Evolutionary conservation across 2,329 filamentous ascomycete genomes (phyloP).

Genomic region (Fonsecaea nubica): DNA sequence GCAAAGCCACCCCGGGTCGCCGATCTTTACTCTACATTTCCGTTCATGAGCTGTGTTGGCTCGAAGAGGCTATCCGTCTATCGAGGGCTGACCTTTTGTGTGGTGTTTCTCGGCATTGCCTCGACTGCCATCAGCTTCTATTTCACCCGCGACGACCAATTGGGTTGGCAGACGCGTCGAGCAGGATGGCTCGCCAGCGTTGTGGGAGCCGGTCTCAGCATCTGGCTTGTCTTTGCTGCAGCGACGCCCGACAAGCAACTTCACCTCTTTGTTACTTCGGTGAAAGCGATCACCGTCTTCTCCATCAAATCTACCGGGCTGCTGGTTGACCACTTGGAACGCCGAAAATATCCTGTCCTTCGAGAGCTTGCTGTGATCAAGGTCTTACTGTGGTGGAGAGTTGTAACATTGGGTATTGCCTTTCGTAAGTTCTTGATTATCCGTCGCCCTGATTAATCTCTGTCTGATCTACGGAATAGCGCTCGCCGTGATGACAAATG

Average conservation of each 20-base stretch:
- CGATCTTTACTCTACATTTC: constrained; percentile 22
- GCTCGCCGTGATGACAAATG: constrained; percentile 19
- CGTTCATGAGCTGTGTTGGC: constrained; percentile 25
- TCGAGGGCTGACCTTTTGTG: constrained; percentile 21
- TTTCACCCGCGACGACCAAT: constrained; percentile 17
- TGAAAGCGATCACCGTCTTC: constrained; percentile 20
- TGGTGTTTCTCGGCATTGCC: constrained; percentile 15
- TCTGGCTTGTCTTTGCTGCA: constrained; percentile 27
- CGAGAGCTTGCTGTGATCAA: constrained; percentile 15
- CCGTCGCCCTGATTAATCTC: neutral
- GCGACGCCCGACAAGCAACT: constrained; percentile 21
- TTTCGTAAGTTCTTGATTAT: constrained; percentile 13
- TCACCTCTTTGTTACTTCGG: constrained; percentile 22
- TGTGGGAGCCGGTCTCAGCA: constrained; percentile 13
- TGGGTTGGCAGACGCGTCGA: constrained; percentile 22
- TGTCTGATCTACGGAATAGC: constrained; percentile 12
- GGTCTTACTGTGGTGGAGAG: constrained; percentile 20
- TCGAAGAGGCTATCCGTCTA: constrained; percentile 18
- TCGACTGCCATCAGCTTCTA: constrained; percentile 21
- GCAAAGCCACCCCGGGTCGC: constrained; percentile 19
- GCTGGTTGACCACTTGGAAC: constrained; percentile 23
- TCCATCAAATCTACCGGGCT: constrained; percentile 19
- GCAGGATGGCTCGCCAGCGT: constrained; percentile 19
- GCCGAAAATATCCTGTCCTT: constrained; percentile 22
- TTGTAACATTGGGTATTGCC: constrained; percentile 12